Conservation (phyloP, 306 rosid genomes). For the Astragalus membranaceus region DNA sequence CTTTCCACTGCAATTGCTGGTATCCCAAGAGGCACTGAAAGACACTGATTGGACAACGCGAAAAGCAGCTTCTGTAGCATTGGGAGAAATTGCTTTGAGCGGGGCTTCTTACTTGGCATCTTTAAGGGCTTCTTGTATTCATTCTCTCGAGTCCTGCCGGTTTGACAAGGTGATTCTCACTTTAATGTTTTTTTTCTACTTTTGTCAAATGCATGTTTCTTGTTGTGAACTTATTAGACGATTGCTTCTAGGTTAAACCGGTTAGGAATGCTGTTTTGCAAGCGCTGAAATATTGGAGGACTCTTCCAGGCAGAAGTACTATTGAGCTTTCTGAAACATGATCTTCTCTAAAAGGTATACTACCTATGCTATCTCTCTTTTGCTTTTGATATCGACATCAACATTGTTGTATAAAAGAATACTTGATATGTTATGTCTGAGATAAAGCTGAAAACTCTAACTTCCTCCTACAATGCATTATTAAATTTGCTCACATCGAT, state of each 20-base stretch:
- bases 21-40: conserved; percentile 65
- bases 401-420: not conserved
- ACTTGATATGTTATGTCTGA: not conserved
- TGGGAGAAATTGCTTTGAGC: conserved; percentile 57
- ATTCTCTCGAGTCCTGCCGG: too few species aligned
- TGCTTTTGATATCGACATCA: not conserved
- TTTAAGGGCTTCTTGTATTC: conserved; percentile 54
- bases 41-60: conserved; percentile 82
- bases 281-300: conserved; percentile 69
- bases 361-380: not conserved
- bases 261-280: conserved; percentile 76
- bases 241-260: conserved; percentile 66
- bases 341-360: conserved; percentile 69
- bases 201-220: not conserved
- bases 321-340: conserved; percentile 73
- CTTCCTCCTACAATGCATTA: not conserved
- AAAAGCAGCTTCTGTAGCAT: conserved; percentile 72
- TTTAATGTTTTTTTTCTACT: too few species aligned
- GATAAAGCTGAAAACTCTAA: not conserved
- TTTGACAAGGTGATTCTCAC: too few species aligned
- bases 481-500: not conserved
- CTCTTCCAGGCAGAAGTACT: conserved; percentile 49
- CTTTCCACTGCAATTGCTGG: conserved; percentile 49
- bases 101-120: conserved; percentile 46
- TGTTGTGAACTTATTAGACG: conserved; percentile 1